Conservation (phyloP, 768 basidiomycete species). For the Ephemerocybe angulata region DNA sequence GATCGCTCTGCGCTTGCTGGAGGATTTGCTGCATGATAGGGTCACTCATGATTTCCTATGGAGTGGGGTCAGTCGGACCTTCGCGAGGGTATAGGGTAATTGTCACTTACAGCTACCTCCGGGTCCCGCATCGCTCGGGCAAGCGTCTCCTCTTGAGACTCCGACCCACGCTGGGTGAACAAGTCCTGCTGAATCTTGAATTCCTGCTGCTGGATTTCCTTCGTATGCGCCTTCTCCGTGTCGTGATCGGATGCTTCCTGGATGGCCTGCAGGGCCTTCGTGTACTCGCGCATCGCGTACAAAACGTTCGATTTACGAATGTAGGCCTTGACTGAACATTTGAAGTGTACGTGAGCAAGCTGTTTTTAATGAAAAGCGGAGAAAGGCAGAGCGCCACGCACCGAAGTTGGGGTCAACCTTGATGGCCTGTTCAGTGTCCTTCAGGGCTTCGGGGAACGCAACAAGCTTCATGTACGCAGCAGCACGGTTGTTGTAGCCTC, state of each 20-base stretch:
- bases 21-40: constrained; percentile 93
- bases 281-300: constrained; percentile 87
- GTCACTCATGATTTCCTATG: constrained; percentile 78
- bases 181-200: constrained; percentile 78
- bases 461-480: constrained; percentile 94
- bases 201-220: constrained; percentile 80
- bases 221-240: constrained; percentile 72
- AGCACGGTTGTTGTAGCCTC: constrained; percentile 98
- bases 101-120: constrained; percentile 74
- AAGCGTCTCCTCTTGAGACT: constrained; percentile 90
- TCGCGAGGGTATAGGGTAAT: constrained; percentile 1
- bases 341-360: not conserved
- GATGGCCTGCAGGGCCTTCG: constrained; percentile 78
- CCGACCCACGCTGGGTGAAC: constrained; percentile 71
- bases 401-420: constrained; percentile 84
- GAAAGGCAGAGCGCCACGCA: constrained; percentile 28
- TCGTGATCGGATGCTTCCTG: constrained; percentile 79
- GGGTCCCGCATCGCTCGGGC: constrained; percentile 97
- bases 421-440: constrained; percentile 93
- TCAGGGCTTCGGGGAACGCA: constrained; percentile 92
- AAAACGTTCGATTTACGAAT: constrained; percentile 89
- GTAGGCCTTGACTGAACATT: constrained; percentile 77
- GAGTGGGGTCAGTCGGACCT: not conserved
- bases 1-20: constrained; percentile 90
- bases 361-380: not conserved